These are phyloP conservation scores for Talaromyces liani DNA, from an alignment of 495 filamentous ascomycete species.

Conservation along the genomic window DNA sequence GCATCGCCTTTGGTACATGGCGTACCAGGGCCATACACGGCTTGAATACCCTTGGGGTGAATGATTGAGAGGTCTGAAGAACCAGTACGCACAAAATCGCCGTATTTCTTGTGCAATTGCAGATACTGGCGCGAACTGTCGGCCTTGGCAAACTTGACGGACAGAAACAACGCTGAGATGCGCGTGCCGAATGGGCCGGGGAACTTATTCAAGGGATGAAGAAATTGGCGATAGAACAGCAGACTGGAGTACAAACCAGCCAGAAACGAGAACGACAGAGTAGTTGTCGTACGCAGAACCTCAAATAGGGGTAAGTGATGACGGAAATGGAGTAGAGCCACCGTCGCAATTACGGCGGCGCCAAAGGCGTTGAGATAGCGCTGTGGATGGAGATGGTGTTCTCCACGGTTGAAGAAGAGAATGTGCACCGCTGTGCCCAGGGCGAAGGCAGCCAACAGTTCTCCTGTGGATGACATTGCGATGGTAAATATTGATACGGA, in stretches of 20 bases:
- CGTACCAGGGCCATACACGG: conserved; percentile 25
- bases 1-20: conserved; percentile 28
- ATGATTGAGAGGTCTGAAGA: conserved; percentile 30
- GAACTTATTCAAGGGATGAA: conserved; percentile 27
- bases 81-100: conserved; percentile 28
- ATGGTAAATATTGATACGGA: neutral
- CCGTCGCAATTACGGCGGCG: conserved; percentile 2
- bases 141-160: conserved; percentile 9
- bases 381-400: conserved; percentile 26
- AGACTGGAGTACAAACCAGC: conserved; percentile 25
- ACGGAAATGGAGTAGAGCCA: conserved; percentile 6
- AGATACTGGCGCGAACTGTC: conserved; percentile 19
- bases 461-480: neutral
- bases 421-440: conserved; percentile 15
- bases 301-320: neutral
- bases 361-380: conserved; percentile 17
- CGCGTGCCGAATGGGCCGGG: conserved; percentile 21
- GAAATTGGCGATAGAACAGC: conserved; percentile 22
- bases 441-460: neutral
- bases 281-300: neutral
- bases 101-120: conserved; percentile 33
- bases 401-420: conserved; percentile 23
- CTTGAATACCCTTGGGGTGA: conserved; percentile 20
- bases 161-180: conserved; percentile 19
- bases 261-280: conserved; percentile 16